Percentiles rank a stretch among this genome's conserved stretches.
Evolutionary conservation across 768 basidiomycete genomes (phyloP).

Genomic region (Piloderma croceum): DNA sequence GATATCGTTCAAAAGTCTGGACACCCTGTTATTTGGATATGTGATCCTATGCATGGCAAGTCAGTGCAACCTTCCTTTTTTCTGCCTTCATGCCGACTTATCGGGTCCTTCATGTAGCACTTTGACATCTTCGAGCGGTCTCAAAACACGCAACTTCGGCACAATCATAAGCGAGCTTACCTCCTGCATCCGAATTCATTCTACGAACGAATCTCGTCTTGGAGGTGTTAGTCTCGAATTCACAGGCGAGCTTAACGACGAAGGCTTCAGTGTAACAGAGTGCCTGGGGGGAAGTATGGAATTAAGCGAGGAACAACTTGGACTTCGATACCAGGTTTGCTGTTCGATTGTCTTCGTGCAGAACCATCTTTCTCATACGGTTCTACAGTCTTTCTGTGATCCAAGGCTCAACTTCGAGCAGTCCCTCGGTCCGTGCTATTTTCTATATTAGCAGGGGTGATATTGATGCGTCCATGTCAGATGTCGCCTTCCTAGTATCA

Average conservation of each 20-base stretch:
- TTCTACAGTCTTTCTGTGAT: constrained; percentile 79
- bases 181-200: constrained; percentile 76
- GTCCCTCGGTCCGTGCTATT: constrained; percentile 73
- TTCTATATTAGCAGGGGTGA: too few species aligned
- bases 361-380: background rate
- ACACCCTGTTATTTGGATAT: constrained; percentile 91
- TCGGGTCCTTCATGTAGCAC: constrained; percentile 50
- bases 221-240: constrained; percentile 87
- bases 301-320: constrained; percentile 80
- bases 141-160: constrained; percentile 88
- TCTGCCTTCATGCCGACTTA: constrained; percentile 5
- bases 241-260: constrained; percentile 84
- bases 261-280: constrained; percentile 94
- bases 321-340: constrained; percentile 80
- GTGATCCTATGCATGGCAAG: constrained; percentile 99
- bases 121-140: constrained; percentile 66
- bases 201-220: constrained; percentile 63
- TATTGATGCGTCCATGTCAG: constrained; percentile 35
- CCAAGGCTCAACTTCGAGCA: constrained; percentile 93
- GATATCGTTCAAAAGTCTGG: constrained; percentile 68
- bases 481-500: constrained; percentile 83
- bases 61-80: constrained; percentile 35
- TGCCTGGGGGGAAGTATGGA: constrained; percentile 97
- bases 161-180: constrained; percentile 87
- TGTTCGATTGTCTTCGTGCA: background rate